A percentile compares a stretch with the other conserved stretches of the same genome.
These are phyloP conservation scores for Biscutella auriculata DNA, from an alignment of 441 rosid species.

Conservation along the genomic window DNA sequence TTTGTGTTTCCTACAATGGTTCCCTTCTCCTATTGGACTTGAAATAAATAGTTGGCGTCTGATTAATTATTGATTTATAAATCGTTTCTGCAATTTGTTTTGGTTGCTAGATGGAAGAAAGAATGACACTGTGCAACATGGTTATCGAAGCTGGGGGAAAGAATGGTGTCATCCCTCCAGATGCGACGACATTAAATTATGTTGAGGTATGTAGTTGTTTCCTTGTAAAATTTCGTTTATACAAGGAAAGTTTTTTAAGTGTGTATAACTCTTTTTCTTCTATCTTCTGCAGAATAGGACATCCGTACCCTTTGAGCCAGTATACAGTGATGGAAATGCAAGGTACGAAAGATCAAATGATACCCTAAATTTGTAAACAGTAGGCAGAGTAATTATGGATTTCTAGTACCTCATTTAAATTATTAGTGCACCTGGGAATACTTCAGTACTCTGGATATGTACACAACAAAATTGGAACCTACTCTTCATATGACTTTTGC, in stretches of 20 bases:
- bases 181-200: constrained; percentile 74
- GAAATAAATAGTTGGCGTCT: not conserved
- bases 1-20: not conserved
- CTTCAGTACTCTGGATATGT: not conserved
- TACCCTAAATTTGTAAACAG: not conserved
- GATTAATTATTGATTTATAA: not conserved
- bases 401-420: not conserved
- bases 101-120: constrained; percentile 78
- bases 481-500: not conserved
- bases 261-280: too few relatives aligned
- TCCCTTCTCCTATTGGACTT: not conserved
- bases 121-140: constrained; percentile 96
- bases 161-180: constrained; percentile 92
- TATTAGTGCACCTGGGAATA: not conserved
- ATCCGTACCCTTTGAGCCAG: constrained; percentile 66
- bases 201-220: constrained; percentile 46
- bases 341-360: constrained; percentile 34
- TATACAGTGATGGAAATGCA: constrained; percentile 81
- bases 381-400: not conserved
- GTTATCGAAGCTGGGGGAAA: constrained; percentile 97
- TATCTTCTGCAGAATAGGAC: constrained; percentile 59
- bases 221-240: too few relatives aligned
- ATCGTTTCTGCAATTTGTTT: constrained; percentile 2
- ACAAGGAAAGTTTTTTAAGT: too few relatives aligned
- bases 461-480: not conserved